Base-by-base conservation (phyloP, 1,139 yeast genomes). In the Nakaseomyces glabratus region DNA sequence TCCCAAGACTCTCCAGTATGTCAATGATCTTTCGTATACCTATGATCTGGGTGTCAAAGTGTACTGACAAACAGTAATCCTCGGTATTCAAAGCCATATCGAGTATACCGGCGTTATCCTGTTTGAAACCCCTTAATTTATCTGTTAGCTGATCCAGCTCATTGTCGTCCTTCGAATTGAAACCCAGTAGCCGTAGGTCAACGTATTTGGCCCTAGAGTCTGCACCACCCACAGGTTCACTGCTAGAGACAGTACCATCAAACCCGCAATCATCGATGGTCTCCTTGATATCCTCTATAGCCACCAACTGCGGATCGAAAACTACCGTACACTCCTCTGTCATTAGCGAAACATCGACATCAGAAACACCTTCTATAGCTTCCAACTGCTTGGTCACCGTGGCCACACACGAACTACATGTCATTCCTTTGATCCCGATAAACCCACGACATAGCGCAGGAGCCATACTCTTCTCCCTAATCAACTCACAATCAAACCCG, bases 401-500 rank as follows among this genome's bases (percentile, higher is more conserved):
- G 0, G 78, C 68, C 1, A 78, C 71, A 54, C 95, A 86, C 1
- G 93, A 73, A 6, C 90, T 82, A 51, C 95, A 86, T 2, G 95
- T 84, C 95, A 86, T 86, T 6, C 95, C 95, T 16, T 50, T 47
- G 3, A 76, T 61, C 1, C 26, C 22, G 3, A 46, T 14, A 10
- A 24, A 20, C 3, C 22, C 20, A 19, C 23, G 28, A 8, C 15
- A 13, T 24, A 12, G 12, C 9, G 23, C 9, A 8, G 6, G 9
- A 4, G 17, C n/a, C 7, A 29, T 19, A 15, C 37, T 28, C 8
- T 14, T 28, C 18, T 35, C 30, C 15, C 58, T 47, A n/a, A 60
- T 29, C 4, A 68, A 37, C 4, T 43, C 47, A 9, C 76, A 77
- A 26, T 74, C 86, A 48, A 82, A 82, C 6, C 94, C 95, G 46